Evolutionary conservation across 495 filamentous ascomycete genomes (phyloP).

Genomic region (Neurospora tetrasperma): DNA sequence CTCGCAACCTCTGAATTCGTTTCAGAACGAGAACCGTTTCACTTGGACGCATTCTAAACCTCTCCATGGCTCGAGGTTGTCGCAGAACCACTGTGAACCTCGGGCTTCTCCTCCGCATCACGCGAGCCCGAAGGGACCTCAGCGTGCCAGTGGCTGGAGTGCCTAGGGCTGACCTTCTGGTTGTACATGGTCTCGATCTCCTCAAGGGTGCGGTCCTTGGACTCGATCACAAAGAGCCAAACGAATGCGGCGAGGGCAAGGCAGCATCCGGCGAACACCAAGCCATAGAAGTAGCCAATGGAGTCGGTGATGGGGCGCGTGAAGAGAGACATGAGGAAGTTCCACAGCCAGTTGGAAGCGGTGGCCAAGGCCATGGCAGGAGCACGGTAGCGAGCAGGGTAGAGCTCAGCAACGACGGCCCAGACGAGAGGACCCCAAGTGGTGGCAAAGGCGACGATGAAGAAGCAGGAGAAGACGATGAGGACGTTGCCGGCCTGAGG

Average conservation of each 20-base stretch:
- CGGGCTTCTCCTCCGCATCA: background rate
- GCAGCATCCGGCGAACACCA: constrained; percentile 71
- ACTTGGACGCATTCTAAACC: background rate
- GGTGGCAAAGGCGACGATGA: constrained; percentile 48
- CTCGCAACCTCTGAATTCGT: background rate
- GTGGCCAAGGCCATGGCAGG: constrained; percentile 69
- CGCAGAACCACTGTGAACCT: background rate
- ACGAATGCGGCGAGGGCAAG: constrained; percentile 58
- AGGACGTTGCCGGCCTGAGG: constrained; percentile 54
- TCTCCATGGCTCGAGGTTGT: background rate
- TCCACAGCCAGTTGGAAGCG: constrained; percentile 81
- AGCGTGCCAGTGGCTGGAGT: constrained; percentile 43
- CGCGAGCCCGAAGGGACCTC: background rate
- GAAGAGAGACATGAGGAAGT: constrained; percentile 46
- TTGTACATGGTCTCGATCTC: constrained; percentile 81
- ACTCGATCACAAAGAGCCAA: constrained; percentile 62
- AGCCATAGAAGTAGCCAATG: constrained; percentile 74
- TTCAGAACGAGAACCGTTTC: background rate
- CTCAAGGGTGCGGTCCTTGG: constrained; percentile 44
- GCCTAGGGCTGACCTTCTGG: constrained; percentile 56
- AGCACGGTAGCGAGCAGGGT: constrained; percentile 66
- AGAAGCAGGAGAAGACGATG: constrained; percentile 78
- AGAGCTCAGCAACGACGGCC: constrained; percentile 72
- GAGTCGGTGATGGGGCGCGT: constrained; percentile 52
- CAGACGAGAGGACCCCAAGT: constrained; percentile 85